Percentiles rank a stretch among this genome's conserved stretches.
These are phyloP conservation scores for Cutaneotrichosporon sp. DNA, from an alignment of 1,284 basidiomycete species.

Conservation along the genomic window DNA sequence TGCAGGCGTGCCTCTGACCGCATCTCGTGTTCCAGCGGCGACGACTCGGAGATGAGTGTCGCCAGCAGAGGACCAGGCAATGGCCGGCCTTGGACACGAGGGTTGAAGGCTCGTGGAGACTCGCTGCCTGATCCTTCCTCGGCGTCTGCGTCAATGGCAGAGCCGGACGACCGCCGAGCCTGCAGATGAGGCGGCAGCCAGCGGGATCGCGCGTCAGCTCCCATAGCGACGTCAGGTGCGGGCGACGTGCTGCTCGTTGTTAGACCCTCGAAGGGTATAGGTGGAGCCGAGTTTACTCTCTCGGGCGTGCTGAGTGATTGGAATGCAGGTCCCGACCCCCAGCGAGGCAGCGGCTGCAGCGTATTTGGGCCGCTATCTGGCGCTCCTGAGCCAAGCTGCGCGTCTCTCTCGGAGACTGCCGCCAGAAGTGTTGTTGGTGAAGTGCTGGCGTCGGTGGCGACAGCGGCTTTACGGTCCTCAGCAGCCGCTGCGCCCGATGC, in stretches of 20 bases:
- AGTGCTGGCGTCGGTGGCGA: background rate
- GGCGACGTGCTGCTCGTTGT: slow-evolving; percentile 34
- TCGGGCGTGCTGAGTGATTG: slow-evolving; percentile 15
- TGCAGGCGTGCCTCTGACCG: slow-evolving; percentile 43
- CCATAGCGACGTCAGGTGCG: slow-evolving; percentile 5
- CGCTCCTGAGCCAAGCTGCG: too few species aligned
- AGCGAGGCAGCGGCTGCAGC: slow-evolving; percentile 18
- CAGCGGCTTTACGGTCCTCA: background rate
- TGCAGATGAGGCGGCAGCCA: slow-evolving; percentile 4
- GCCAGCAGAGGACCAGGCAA: slow-evolving; percentile 38
- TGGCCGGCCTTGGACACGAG: slow-evolving; percentile 28
- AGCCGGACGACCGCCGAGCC: background rate
- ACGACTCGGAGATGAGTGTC: slow-evolving; percentile 41
- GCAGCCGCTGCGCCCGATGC: background rate
- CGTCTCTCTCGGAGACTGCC: background rate
- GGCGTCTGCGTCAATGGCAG: background rate
- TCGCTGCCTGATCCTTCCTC: background rate
- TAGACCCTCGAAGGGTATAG: slow-evolving; percentile 31
- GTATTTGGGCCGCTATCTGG: background rate
- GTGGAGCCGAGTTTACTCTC: slow-evolving; percentile 30
- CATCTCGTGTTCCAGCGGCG: slow-evolving; percentile 44
- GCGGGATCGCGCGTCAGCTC: slow-evolving; percentile 6
- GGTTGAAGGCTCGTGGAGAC: background rate
- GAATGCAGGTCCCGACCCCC: slow-evolving; percentile 16
- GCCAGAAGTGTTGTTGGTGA: background rate